A percentile compares a stretch with the other conserved stretches of the same genome.
phyloP scores from a whole-genome alignment of 225 moss, liverwort and hornwort species.

The Takakia lepidozioides region DNA sequence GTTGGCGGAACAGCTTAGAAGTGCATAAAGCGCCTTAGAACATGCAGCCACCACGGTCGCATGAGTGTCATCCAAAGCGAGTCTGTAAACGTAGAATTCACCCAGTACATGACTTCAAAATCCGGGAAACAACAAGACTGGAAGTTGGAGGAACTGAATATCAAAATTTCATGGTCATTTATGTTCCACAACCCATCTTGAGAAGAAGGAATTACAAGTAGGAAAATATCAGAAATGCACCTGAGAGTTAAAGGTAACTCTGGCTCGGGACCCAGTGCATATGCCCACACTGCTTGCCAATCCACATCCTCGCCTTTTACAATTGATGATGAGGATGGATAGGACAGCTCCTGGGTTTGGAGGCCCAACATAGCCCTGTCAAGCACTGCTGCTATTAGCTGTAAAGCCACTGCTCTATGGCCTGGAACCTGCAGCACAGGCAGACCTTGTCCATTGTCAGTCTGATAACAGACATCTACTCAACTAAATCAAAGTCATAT shows the following conservation, averaged over 20 bases:
- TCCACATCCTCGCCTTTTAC: slow-evolving; percentile 40
- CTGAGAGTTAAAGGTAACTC: slow-evolving; percentile 74
- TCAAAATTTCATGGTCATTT: too few species aligned
- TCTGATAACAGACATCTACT: too few species aligned
- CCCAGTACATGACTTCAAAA: too few species aligned
- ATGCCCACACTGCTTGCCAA: slow-evolving; percentile 99
- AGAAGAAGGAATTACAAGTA: too few species aligned
- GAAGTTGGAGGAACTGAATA: too few species aligned
- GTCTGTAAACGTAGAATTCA: too few species aligned
- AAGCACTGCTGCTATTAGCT: slow-evolving; percentile 73
- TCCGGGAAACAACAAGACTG: too few species aligned
- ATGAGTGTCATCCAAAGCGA: slow-evolving; percentile 91
- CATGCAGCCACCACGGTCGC: slow-evolving; percentile 80
- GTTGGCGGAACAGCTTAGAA: slow-evolving; percentile 85
- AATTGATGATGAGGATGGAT: slow-evolving; percentile 8
- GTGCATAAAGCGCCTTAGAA: slow-evolving; percentile 77
- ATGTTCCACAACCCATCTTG: too few species aligned
- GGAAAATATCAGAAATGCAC: too few species aligned
- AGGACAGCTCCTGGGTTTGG: slow-evolving; percentile 33
- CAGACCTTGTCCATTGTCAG: background rate
- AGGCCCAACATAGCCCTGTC: slow-evolving; percentile 63
- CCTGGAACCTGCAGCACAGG: slow-evolving; percentile 60
- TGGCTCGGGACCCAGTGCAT: slow-evolving; percentile 88
- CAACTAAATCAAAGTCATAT: too few species aligned
- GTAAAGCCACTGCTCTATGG: slow-evolving; percentile 77